Percentiles rank a stretch among this genome's conserved stretches.
Evolutionary conservation across 176 grass and related monocot genomes (phyloP).

Genomic region (Oryza meyeriana): DNA sequence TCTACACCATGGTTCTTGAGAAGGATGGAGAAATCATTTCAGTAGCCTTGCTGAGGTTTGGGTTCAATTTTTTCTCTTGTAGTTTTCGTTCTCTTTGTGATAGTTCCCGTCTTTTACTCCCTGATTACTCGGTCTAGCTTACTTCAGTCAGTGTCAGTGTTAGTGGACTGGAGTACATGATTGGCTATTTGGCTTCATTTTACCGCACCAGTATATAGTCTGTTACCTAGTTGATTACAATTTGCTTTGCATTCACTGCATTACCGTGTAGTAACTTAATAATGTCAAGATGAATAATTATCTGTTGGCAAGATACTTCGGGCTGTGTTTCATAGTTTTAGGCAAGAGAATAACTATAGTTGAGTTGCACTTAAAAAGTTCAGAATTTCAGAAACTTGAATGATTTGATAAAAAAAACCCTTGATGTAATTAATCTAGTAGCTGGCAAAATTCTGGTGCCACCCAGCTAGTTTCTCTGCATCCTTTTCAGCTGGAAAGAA

Average conservation of each 20-base stretch:
- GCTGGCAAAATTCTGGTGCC: neutral
- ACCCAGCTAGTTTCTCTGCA: neutral
- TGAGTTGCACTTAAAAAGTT: no score
- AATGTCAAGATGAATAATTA: no score
- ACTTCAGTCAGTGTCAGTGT: neutral
- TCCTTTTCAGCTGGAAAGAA: neutral
- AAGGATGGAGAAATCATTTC: constrained; percentile 71
- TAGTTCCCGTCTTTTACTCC: neutral
- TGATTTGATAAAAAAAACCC: neutral
- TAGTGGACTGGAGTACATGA: neutral
- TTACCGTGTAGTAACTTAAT: no score
- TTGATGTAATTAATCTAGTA: neutral
- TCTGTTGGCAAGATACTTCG: no score
- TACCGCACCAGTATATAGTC: no score
- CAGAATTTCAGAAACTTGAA: neutral
- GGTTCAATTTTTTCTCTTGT: neutral
- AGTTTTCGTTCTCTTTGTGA: neutral
- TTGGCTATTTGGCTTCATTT: no score
- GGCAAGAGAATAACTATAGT: no score
- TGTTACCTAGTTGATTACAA: no score
- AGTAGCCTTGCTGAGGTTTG: constrained; percentile 59
- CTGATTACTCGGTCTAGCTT: neutral
- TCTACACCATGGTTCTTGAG: constrained; percentile 68
- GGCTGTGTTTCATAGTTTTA: no score
- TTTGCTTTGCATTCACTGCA: no score